These are phyloP conservation scores for Fonsecaea pedrosoi DNA, from an alignment of 2,329 filamentous ascomycete species.

Conservation along the genomic window DNA sequence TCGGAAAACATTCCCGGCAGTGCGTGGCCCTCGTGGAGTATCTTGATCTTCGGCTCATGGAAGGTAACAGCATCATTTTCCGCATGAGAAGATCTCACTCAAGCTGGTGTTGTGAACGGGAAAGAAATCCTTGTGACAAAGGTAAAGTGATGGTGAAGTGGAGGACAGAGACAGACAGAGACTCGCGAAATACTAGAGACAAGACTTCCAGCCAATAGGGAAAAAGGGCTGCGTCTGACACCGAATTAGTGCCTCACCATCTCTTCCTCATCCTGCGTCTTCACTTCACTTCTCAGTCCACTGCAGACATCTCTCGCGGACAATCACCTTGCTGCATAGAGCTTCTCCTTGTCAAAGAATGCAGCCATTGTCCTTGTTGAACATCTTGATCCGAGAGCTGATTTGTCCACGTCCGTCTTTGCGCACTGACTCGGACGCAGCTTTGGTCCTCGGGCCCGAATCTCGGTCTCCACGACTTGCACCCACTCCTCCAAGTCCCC, in stretches of 20 bases:
- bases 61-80: background rate
- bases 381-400: background rate
- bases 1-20: conserved; percentile 1
- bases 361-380: background rate
- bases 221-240: background rate
- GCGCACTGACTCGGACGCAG: background rate
- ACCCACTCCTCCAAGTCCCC: background rate
- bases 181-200: background rate
- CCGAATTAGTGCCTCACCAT: background rate
- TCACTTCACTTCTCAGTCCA: background rate
- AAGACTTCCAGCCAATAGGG: background rate
- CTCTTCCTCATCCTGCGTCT: background rate
- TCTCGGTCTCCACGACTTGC: background rate
- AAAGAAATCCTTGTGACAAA: background rate
- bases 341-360: background rate
- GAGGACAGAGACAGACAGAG: too few species aligned
- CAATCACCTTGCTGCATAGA: background rate
- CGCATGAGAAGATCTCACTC: background rate
- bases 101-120: background rate
- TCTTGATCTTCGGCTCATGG: background rate
- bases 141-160: background rate
- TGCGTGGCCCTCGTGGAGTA: background rate
- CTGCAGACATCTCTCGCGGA: background rate
- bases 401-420: background rate
- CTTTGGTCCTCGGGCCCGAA: background rate